Percentiles rank a stretch among this genome's conserved stretches.
Conservation (phyloP, 164 flowering plant species). For the Berberis thunbergii region DNA sequence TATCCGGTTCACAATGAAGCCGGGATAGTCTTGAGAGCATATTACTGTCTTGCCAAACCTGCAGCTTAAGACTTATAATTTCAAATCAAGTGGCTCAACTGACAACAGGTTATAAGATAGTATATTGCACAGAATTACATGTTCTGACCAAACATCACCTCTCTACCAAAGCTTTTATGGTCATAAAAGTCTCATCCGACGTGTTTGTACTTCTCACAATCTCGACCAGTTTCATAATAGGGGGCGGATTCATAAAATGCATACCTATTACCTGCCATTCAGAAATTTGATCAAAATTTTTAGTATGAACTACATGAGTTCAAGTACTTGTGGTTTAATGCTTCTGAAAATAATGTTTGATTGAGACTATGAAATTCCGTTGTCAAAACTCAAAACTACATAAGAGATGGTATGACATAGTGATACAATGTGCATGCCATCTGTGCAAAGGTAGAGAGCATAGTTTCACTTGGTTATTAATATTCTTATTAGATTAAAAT, state of each 20-base stretch:
- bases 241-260: conserved; percentile 98
- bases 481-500: no score
- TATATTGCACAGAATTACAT: neutral
- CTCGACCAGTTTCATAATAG: conserved; percentile 86
- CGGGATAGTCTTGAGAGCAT: conserved; percentile 83
- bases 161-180: conserved; percentile 64
- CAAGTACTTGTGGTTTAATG: no score
- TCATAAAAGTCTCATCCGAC: conserved; percentile 60
- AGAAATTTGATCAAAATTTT: neutral
- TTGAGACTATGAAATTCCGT: no score
- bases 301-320: no score
- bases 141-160: conserved; percentile 31
- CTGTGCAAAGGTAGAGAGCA: no score
- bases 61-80: conserved; percentile 11
- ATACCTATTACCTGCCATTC: conserved; percentile 78
- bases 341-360: no score
- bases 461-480: no score
- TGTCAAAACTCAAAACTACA: no score
- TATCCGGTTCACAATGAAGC: conserved; percentile 84
- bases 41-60: conserved; percentile 79
- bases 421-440: no score
- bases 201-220: conserved; percentile 85
- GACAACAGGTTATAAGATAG: neutral
- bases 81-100: neutral
- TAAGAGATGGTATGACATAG: no score